These are phyloP conservation scores for Ganoderma boninense DNA, from an alignment of 1,284 basidiomycete species.

Conservation along the genomic window DNA sequence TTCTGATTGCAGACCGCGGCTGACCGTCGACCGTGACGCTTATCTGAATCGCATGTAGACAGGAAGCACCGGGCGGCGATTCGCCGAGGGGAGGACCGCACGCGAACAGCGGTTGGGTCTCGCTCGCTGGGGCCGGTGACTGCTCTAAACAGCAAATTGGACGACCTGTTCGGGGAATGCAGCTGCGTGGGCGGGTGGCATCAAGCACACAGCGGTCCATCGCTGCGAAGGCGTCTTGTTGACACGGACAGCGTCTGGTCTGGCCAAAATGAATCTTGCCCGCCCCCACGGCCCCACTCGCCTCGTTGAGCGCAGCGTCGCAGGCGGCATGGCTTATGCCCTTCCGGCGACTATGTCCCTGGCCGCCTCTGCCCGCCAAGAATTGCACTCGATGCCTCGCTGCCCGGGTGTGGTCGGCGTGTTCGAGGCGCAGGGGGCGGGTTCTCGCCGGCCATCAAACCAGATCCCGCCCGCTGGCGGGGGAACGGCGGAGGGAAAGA, in stretches of 20 bases:
- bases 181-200: neutral
- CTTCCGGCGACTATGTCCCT: neutral
- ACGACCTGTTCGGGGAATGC: neutral
- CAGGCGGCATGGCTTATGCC: neutral
- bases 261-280: neutral
- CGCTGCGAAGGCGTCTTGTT: conserved; percentile 1
- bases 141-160: neutral
- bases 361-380: neutral
- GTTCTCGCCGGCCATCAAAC: conserved; percentile 6
- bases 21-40: neutral
- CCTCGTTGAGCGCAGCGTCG: neutral
- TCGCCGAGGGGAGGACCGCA: neutral
- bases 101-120: neutral
- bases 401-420: neutral
- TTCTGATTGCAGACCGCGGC: neutral
- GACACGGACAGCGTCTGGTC: conserved; percentile 3
- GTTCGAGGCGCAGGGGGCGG: neutral
- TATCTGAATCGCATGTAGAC: conserved; percentile 3
- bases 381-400: neutral
- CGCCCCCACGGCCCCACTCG: neutral
- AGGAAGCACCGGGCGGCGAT: neutral
- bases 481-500: neutral
- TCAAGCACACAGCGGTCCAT: neutral
- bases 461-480: neutral
- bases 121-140: neutral